Conservation (phyloP, 2,329 filamentous ascomycete species). For the Ilyonectria destructans region DNA sequence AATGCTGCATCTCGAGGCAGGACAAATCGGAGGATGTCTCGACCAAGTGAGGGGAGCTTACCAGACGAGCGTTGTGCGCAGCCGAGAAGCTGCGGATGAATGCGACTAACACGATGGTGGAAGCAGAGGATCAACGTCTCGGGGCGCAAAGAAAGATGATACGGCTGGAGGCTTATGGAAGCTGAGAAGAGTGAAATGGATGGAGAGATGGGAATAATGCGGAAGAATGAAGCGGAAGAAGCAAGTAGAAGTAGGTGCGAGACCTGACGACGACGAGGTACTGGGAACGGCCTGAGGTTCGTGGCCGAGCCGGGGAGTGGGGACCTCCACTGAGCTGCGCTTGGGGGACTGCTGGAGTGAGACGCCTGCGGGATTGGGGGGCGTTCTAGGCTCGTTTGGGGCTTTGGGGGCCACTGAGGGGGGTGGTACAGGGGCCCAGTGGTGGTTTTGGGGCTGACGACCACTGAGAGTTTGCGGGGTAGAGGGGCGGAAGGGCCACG, state of each 20-base stretch:
- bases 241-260: constrained; percentile 24
- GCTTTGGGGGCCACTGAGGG: constrained; percentile 14
- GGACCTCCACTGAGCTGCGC: constrained; percentile 25
- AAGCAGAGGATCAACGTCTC: constrained; percentile 17
- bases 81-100: constrained; percentile 14
- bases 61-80: constrained; percentile 18
- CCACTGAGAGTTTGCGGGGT: constrained; percentile 33
- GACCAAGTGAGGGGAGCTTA: constrained; percentile 16
- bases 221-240: constrained; percentile 20
- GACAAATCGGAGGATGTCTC: neutral
- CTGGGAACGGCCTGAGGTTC: constrained; percentile 34
- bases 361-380: constrained; percentile 23
- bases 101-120: constrained; percentile 30
- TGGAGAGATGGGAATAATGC: constrained; percentile 29
- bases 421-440: constrained; percentile 16
- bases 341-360: constrained; percentile 22
- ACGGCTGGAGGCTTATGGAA: neutral
- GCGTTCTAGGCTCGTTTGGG: constrained; percentile 18
- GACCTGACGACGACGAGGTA: constrained; percentile 22
- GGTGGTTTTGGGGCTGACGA: constrained; percentile 16
- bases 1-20: neutral
- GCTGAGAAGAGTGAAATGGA: constrained; percentile 24
- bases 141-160: constrained; percentile 4
- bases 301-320: constrained; percentile 28
- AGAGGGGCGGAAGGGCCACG: constrained; percentile 12